Evolutionary conservation across 805 yeast species (phyloP).

Genomic region (Maudiozyma turicensis): DNA sequence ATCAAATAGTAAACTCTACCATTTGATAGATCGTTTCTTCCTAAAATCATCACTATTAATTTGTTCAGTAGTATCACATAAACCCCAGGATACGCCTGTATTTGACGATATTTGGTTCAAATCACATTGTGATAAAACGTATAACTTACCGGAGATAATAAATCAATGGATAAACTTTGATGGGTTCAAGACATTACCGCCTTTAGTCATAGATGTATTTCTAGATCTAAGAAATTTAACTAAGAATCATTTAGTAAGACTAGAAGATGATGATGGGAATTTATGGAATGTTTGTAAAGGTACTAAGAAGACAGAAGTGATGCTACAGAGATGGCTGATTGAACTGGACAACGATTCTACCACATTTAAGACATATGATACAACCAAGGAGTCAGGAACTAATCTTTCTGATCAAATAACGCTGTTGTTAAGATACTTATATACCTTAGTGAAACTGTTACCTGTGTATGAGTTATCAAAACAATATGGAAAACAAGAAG

Average conservation of each 20-base stretch:
- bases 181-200: constrained; percentile 43
- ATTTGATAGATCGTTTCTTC: constrained; percentile 53
- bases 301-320: constrained; percentile 68
- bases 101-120: constrained; percentile 10
- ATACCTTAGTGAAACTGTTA: constrained; percentile 53
- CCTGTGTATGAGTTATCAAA: constrained; percentile 60
- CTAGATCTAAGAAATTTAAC: constrained; percentile 54
- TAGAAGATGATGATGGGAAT: constrained; percentile 45
- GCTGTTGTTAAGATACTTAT: constrained; percentile 62
- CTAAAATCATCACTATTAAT: constrained; percentile 52
- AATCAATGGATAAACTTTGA: constrained; percentile 60
- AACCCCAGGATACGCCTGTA: constrained; percentile 2
- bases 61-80: constrained; percentile 30
- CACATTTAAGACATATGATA: constrained; percentile 29
- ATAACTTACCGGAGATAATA: constrained; percentile 20
- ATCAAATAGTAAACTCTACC: constrained; percentile 9
- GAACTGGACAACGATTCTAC: constrained; percentile 48
- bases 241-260: constrained; percentile 47
- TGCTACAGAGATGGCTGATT: constrained; percentile 86
- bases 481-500: constrained; percentile 27
- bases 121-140: background rate
- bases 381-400: constrained; percentile 44
- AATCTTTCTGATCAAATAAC: constrained; percentile 65
- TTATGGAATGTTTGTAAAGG: constrained; percentile 53
- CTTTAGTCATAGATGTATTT: constrained; percentile 77